phyloP scores from a whole-genome alignment of 2,329 filamentous ascomycete genomes.

The Emergomyces africanus region DNA sequence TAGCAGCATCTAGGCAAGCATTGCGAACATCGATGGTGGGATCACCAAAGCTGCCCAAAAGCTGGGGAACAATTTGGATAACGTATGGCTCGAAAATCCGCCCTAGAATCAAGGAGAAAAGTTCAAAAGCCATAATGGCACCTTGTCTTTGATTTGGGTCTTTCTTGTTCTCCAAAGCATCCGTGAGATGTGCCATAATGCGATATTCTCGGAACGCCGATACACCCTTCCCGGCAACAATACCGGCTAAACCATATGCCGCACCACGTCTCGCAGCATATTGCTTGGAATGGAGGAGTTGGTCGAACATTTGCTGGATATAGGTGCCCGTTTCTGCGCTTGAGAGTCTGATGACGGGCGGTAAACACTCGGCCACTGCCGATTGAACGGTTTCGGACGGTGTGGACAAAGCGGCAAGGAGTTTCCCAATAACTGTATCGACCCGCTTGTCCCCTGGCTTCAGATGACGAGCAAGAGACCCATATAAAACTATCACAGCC shows the following conservation, averaged over 20 bases:
- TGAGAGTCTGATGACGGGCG: slow-evolving; percentile 75
- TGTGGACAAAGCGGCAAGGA: slow-evolving; percentile 78
- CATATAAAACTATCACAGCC: slow-evolving; percentile 94
- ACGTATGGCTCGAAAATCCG: slow-evolving; percentile 92
- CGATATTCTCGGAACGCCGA: slow-evolving; percentile 70
- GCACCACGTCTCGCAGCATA: slow-evolving; percentile 89
- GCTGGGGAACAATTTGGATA: slow-evolving; percentile 84
- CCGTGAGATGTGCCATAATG: slow-evolving; percentile 67
- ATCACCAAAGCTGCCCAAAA: slow-evolving; percentile 83
- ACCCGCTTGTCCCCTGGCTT: slow-evolving; percentile 74
- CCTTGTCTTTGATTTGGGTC: slow-evolving; percentile 80
- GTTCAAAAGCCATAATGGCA: slow-evolving; percentile 77
- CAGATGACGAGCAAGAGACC: slow-evolving; percentile 80
- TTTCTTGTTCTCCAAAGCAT: slow-evolving; percentile 89
- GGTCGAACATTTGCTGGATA: slow-evolving; percentile 65
- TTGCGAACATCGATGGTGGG: slow-evolving; percentile 79
- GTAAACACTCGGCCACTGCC: slow-evolving; percentile 85
- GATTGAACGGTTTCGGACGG: slow-evolving; percentile 96
- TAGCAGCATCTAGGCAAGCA: slow-evolving; percentile 82
- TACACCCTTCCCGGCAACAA: slow-evolving; percentile 80
- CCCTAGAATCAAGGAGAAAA: slow-evolving; percentile 74
- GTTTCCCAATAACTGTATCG: slow-evolving; percentile 71
- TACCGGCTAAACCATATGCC: slow-evolving; percentile 84
- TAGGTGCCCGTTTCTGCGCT: slow-evolving; percentile 67
- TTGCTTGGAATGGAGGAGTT: slow-evolving; percentile 73